Base-by-base conservation (phyloP, 805 yeast genomes). In the Nakazawaea siamensis region DNA sequence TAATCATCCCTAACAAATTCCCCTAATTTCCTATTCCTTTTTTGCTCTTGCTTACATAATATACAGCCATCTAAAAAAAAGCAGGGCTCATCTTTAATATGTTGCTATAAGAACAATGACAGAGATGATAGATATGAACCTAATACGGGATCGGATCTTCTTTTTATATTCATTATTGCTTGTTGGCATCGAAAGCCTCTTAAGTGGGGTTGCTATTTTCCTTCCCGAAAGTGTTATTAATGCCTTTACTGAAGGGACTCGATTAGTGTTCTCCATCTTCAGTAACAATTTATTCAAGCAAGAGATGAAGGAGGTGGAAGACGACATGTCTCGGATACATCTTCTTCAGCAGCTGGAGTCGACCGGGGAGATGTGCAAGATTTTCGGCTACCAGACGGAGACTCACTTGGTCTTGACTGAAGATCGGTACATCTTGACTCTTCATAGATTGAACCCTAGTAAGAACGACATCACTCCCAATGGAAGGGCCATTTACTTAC, bases 401-500 rank as follows among this genome's bases (percentile, higher is more conserved):
- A 53, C 53, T 39, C 54, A 56, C 29, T 51, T 66, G 8, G 60
- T 66, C 15, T 47, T 48, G 37, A 65, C 70, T 6, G 42, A 51
- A 23, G 71, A 66, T 39, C 51, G 51, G 29, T 64, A 66, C 37
- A 44, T 66, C 17, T 49, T 66, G 34, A 61, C 61, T 2, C 37
- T 64, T 13, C 69, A 65, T 31, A 43, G 66, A 14, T 45, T 65
- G 4, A 40, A 40, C 5, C 46, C 47, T 14, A 15, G 37, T 5
- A 42, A 40, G 4, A 43, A 41, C 11, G 40, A 37, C 14, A 28
- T 26, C 9, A 18, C 14, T 3, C 24, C 49, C 17, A 51, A 54
- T 28, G 58, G 56, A 0, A 66, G 67, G 29, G 80, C 80, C 2
- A 80, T 82, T 0, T 88, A 87, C 52, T 64, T 90, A 42, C 97